Evolutionary conservation across 176 grass and related monocot species (phyloP).

Genomic region (Oryza glaberrima): DNA sequence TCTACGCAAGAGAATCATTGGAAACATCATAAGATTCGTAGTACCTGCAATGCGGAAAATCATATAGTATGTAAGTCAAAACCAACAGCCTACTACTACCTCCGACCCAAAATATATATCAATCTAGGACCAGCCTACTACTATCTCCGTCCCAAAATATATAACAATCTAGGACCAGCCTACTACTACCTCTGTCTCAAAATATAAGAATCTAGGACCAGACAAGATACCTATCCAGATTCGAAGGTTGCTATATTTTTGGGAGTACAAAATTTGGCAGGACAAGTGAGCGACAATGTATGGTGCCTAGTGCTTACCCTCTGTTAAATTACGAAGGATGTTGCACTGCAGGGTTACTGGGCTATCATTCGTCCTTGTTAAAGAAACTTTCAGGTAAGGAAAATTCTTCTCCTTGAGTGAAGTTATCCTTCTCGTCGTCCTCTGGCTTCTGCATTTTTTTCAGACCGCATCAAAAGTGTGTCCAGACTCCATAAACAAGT

Average conservation of each 20-base stretch:
- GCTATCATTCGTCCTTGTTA: conserved; percentile 69
- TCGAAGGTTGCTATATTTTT: too few species aligned
- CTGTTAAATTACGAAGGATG: background rate
- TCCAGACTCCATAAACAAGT: background rate
- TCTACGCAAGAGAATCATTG: too few species aligned
- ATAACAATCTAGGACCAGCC: too few species aligned
- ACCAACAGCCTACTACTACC: background rate
- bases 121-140: too few species aligned
- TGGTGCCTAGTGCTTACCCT: background rate
- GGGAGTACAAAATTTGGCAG: background rate
- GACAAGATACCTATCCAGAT: too few species aligned
- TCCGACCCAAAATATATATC: too few species aligned
- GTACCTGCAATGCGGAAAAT: background rate
- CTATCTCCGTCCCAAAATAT: too few species aligned
- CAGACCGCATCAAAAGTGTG: background rate
- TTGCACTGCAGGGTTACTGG: background rate
- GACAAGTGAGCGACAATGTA: background rate
- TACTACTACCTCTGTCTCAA: too few species aligned
- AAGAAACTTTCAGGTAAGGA: conserved; percentile 67
- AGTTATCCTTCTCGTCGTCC: conserved; percentile 74
- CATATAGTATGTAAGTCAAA: background rate
- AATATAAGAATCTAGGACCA: too few species aligned
- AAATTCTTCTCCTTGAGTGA: conserved; percentile 76
- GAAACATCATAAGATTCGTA: background rate
- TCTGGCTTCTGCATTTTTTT: conserved; percentile 74